A percentile compares a stretch with the other conserved stretches of the same genome.
These are phyloP conservation scores for Psilocybe subaeruginosa DNA, from an alignment of 768 basidiomycete species.

Conservation along the genomic window DNA sequence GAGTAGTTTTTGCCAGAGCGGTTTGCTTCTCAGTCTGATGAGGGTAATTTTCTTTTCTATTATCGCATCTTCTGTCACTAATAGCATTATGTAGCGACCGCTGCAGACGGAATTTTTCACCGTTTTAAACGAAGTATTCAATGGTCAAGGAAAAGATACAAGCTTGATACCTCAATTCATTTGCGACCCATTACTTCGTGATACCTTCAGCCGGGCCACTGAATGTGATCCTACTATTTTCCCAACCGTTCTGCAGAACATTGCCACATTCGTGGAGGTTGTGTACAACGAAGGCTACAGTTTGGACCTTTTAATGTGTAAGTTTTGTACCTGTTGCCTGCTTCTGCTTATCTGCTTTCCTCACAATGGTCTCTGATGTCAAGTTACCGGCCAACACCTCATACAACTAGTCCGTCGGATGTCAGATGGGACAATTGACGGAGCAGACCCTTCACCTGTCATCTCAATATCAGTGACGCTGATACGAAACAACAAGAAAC, in stretches of 20 bases:
- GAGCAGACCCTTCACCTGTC: slow-evolving; percentile 59
- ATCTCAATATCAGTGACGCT: slow-evolving; percentile 53
- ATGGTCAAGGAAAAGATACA: slow-evolving; percentile 35
- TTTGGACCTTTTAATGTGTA: slow-evolving; percentile 58
- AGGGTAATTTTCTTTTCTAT: slow-evolving; percentile 42
- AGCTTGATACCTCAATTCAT: slow-evolving; percentile 33
- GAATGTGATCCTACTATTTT: slow-evolving; percentile 55
- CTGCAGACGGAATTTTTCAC: slow-evolving; percentile 52
- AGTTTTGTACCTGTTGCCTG: slow-evolving; percentile 20
- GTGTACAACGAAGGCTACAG: slow-evolving; percentile 59
- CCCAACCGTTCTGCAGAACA: slow-evolving; percentile 58
- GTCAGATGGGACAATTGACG: slow-evolving; percentile 53
- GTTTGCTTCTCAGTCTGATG: slow-evolving; percentile 58
- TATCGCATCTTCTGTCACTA: not conserved
- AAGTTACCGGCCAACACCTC: slow-evolving; percentile 63
- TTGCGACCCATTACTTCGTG: slow-evolving; percentile 57
- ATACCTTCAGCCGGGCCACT: slow-evolving; percentile 48
- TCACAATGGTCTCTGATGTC: not conserved
- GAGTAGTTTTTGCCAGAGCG: slow-evolving; percentile 58
- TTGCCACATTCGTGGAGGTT: slow-evolving; percentile 57
- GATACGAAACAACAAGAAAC: slow-evolving; percentile 61
- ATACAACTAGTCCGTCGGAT: slow-evolving; percentile 55
- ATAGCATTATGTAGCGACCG: slow-evolving; percentile 38
- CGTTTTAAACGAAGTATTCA: slow-evolving; percentile 52
- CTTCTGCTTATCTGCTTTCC: not conserved